A percentile compares a stretch with the other conserved stretches of the same genome.
phyloP scores from a whole-genome alignment of 1,139 yeast genomes.

The Wickerhamomyces sp. region DNA sequence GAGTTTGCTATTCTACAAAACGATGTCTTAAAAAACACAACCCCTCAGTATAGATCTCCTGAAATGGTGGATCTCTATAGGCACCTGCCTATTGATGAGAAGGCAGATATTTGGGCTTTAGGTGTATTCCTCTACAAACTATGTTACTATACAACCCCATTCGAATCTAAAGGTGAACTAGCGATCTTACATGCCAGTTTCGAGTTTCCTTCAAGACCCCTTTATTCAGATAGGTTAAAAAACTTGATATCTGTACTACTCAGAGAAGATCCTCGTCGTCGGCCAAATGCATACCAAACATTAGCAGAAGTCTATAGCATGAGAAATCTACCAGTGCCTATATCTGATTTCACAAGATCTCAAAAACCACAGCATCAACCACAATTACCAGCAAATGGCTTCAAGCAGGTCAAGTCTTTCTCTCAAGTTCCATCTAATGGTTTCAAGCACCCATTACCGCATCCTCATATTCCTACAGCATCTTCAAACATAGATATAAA shows the following conservation, averaged over 20 bases:
- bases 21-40: conserved; percentile 86
- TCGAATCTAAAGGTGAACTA: conserved; percentile 72
- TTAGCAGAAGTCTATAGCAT: conserved; percentile 62
- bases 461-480: too few species aligned
- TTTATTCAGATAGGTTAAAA: conserved; percentile 46
- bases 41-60: conserved; percentile 96
- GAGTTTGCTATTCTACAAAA: conserved; percentile 70
- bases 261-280: conserved; percentile 61
- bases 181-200: conserved; percentile 63
- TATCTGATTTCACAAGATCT: conserved; percentile 27
- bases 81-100: conserved; percentile 88
- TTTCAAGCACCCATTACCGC: neutral
- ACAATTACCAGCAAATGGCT: conserved; percentile 1
- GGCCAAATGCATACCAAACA: conserved; percentile 70
- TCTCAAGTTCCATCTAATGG: neutral
- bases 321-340: conserved; percentile 51
- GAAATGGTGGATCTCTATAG: conserved; percentile 91
- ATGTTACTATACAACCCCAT: conserved; percentile 93
- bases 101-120: conserved; percentile 94
- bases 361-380: conserved; percentile 2
- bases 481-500: too few species aligned
- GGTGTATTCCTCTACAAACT: conserved; percentile 89
- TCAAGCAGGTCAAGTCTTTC: neutral
- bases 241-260: conserved; percentile 58
- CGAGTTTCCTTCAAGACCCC: conserved; percentile 48